Conservation (phyloP, 192 early-diverging fungal genomes). For the Linnemannia elongata region DNA sequence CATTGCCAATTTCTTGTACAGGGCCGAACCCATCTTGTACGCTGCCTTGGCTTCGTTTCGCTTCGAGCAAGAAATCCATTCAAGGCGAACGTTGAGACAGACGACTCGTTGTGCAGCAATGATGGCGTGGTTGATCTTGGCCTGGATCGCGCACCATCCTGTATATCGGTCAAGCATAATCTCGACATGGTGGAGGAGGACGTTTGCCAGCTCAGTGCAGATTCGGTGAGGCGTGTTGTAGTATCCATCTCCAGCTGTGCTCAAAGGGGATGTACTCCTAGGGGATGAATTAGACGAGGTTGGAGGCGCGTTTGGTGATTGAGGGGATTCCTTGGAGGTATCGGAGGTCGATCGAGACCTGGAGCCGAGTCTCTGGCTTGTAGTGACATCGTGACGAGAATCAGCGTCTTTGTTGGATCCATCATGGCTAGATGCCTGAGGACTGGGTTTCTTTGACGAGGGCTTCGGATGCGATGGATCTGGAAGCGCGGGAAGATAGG, state of each 20-base stretch:
- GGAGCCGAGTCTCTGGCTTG: not conserved
- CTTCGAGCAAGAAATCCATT: not conserved
- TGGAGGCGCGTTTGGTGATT: not conserved
- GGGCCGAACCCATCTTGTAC: conserved; percentile 37
- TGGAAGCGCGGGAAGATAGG: conserved; percentile 26
- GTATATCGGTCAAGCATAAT: conserved; percentile 37
- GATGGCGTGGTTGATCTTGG: conserved; percentile 38
- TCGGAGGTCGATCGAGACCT: not conserved
- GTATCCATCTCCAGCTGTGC: not conserved
- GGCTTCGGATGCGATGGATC: not conserved
- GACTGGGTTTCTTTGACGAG: not conserved
- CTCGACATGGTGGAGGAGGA: conserved; percentile 34
- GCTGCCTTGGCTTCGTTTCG: conserved; percentile 29
- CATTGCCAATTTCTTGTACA: conserved; percentile 22
- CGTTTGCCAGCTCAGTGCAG: conserved; percentile 33
- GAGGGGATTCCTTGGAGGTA: not conserved
- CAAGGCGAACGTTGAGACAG: conserved; percentile 21
- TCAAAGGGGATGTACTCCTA: not conserved
- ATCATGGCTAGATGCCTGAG: not conserved
- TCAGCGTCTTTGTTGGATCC: not conserved
- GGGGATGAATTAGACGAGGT: not conserved
- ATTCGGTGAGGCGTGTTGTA: conserved; percentile 35
- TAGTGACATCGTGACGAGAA: not conserved
- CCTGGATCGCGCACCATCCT: conserved; percentile 35
- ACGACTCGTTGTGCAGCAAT: conserved; percentile 23